Evolutionary conservation across 768 basidiomycete genomes (phyloP).

Genomic region (Pisolithus microcarpus): DNA sequence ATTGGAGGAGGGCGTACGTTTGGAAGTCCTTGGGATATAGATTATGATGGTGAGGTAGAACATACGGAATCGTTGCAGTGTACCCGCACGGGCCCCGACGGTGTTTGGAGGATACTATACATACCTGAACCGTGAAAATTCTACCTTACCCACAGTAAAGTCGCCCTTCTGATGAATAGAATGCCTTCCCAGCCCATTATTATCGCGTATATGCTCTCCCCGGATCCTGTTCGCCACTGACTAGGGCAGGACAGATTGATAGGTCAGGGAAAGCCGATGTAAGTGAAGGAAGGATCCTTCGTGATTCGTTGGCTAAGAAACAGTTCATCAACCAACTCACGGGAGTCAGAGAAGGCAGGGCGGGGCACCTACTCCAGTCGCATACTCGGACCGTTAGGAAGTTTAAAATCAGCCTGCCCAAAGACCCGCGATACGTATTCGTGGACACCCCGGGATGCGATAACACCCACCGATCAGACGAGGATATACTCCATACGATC

Average conservation of each 20-base stretch:
- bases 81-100: too few relatives aligned
- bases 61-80: too few relatives aligned
- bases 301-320: not conserved
- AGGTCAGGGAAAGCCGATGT: conserved; percentile 3
- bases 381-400: conserved; percentile 7
- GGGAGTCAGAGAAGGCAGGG: not conserved
- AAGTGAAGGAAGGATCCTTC: not conserved
- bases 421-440: conserved; percentile 10
- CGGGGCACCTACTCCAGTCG: not conserved
- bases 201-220: not conserved
- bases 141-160: not conserved
- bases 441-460: conserved; percentile 13
- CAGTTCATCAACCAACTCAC: not conserved
- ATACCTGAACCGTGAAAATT: not conserved
- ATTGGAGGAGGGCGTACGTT: not conserved
- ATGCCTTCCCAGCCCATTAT: not conserved
- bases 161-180: not conserved
- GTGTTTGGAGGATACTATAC: not conserved
- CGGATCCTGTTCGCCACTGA: not conserved
- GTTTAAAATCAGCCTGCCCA: conserved; percentile 6
- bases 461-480: not conserved
- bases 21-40: too few relatives aligned
- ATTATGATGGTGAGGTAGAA: too few relatives aligned
- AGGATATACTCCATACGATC: not conserved
- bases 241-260: not conserved